phyloP scores from a whole-genome alignment of 768 basidiomycete species.

The Coprinopsis strossmayeri region DNA sequence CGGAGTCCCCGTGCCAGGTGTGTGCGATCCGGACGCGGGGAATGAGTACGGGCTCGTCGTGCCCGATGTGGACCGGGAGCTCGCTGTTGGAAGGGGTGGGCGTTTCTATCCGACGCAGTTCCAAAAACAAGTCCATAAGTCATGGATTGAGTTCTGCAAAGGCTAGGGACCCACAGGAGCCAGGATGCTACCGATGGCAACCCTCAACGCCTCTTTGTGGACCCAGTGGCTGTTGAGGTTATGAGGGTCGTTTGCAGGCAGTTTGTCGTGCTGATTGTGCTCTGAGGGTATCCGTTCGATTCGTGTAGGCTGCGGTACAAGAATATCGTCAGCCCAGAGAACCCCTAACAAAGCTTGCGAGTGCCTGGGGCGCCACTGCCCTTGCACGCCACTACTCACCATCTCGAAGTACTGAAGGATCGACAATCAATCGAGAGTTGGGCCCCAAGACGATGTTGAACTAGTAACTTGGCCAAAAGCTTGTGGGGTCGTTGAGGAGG shows the following conservation, averaged over 20 bases:
- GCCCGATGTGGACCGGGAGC: constrained; percentile 42
- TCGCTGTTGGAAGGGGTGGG: constrained; percentile 28
- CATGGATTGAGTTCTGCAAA: neutral
- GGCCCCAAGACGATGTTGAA: neutral
- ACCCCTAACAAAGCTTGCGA: neutral
- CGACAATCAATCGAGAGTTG: neutral
- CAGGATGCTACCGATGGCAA: constrained; percentile 56
- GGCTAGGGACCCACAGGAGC: constrained; percentile 40
- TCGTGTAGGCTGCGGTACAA: neutral
- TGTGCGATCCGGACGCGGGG: constrained; percentile 23
- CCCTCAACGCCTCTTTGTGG: constrained; percentile 44
- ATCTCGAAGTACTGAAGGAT: neutral
- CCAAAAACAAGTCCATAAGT: too few species aligned
- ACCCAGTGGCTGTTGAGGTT: constrained; percentile 3
- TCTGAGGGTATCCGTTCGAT: constrained; percentile 1
- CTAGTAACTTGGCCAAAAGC: neutral
- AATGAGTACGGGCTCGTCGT: constrained; percentile 39
- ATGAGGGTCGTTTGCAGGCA: neutral
- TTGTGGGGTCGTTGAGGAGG: neutral
- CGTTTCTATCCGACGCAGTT: constrained; percentile 35
- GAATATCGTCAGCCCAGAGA: neutral
- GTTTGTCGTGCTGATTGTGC: neutral
- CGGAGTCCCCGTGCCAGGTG: constrained; percentile 19
- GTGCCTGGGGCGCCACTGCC: too few species aligned
- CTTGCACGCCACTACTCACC: neutral